Evolutionary conservation across 176 grass and related monocot species (phyloP).

Genomic region (Areca catechu): DNA sequence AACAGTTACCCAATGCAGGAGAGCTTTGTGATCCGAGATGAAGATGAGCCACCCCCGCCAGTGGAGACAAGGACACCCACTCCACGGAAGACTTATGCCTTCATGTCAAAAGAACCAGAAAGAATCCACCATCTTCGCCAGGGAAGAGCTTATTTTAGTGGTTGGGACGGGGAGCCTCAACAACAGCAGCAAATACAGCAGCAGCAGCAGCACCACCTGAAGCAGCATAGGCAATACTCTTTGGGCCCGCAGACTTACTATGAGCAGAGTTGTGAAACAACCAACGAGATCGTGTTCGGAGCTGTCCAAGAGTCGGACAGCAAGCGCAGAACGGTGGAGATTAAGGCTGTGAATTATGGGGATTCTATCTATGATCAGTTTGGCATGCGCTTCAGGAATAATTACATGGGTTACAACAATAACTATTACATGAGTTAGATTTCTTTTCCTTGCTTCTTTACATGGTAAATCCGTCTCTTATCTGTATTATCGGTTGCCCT

Average conservation of each 20-base stretch:
- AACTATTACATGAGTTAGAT: constrained; percentile 19
- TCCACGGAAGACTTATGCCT: constrained; percentile 65
- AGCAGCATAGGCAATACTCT: constrained; percentile 85
- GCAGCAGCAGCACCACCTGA: constrained; percentile 59
- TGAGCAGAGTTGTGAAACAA: constrained; percentile 77
- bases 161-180: constrained; percentile 33
- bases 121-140: constrained; percentile 62
- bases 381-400: constrained; percentile 71
- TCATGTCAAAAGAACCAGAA: constrained; percentile 76
- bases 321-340: constrained; percentile 65
- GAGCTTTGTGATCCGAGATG: constrained; percentile 72
- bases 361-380: constrained; percentile 72
- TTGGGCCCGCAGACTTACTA: constrained; percentile 71
- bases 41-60: constrained; percentile 44
- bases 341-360: constrained; percentile 89
- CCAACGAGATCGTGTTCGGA: constrained; percentile 91
- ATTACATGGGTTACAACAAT: constrained; percentile 61
- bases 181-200: constrained; percentile 45
- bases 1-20: constrained; percentile 70
- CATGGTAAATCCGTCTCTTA: too few species aligned
- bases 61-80: constrained; percentile 59
- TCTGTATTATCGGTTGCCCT: too few species aligned
- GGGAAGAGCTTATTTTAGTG: constrained; percentile 27
- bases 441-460: too few species aligned
- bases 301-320: constrained; percentile 83